Evolutionary conservation across 208 protist genomes (phyloP), one percentile per base, ranked within the genome.

Genomic region (Phytomonas francai): DNA sequence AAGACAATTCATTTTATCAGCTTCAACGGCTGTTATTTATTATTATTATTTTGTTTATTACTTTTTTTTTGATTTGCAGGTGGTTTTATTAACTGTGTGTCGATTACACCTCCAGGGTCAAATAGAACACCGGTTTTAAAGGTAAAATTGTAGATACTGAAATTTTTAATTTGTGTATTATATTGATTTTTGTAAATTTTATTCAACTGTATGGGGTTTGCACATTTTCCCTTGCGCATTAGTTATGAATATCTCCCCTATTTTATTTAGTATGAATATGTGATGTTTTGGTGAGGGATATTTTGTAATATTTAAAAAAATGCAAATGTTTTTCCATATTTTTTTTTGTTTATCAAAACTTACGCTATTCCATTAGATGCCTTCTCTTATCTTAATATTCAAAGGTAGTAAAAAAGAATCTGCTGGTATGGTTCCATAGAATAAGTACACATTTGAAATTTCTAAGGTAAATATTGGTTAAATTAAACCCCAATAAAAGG

Each of bases 21-120:
- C 22, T 25, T 54, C 19, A 25, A 54, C 22, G 19, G 2, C 7
- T n/a, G 16, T 51, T 51, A 1, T 54, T 54, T 7, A 11, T 36
- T 36, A 36, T 36, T 36, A 29, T 32, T 63, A 25, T 63, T 63
- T 57, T 22, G 22, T 57, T 57, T 22, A 57, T 57, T 25, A 57
- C 49, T 57, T 25, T 19, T 56, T 63, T 49, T 25, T 25, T 22
- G 45, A 25, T 25, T 54, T 54, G 45, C 19, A 22, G 2, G 45
- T 25, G 45, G 19, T 25, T 54, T 54, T 5, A 25, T 9, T 25
- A 54, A 12, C 45, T 12, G 45, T 54, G 1, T 54, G 45, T 7
- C 19, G 1, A 63, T n/a, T 56, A 39, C 12, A 39, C 36, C 19
- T 63, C 0, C 59, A 6, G 22, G 4, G 59, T 63, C 59, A 19